Base-by-base conservation (phyloP, 176 grass and related monocot genomes). In the Tuctoria greenei region DNA sequence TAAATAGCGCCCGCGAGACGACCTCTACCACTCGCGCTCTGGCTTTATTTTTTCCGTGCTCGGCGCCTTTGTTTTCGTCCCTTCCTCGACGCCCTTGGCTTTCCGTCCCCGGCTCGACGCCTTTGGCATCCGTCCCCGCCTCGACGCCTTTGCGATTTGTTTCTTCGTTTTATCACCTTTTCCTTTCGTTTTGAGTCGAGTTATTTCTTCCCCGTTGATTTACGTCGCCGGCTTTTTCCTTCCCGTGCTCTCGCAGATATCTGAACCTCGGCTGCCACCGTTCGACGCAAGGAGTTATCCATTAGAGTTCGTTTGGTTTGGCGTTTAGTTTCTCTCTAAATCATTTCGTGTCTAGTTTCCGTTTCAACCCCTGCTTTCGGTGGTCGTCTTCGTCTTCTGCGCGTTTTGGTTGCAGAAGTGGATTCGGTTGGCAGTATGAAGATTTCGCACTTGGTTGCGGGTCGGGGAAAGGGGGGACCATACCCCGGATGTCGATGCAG, bases 201-300 rank as follows among this genome's bases (percentile, higher is more conserved):
- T 26, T 37, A 20, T 17, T 24, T 41, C 13, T 17, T 50, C 7
- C 4, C 15, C 64, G 11, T 60, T 66, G 71, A 81, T 81, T 46
- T 56, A n/a, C 17, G 12, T 23, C 28, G 50, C 57, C 24, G 15
- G 15, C 39, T 4, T 12, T 52, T 26, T 58, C 59, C 5, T 34
- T 65, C 15, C 10, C 49, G 25, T 68, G 26, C 10, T 17, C 10
- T 26, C 74, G 74, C 85, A 87, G 85, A 55, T 74, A 10, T 3
- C 20, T 10, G 54, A 26, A 10, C 5, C 54, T 11, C n/a, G 21
- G 54, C 9, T 3, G 55, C 23, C 21, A 4, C 55, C 55, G 10
- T 58, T 58, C 55, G 58, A 5, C 39, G 27, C 54, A 4, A 47
- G 64, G 38, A 31, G n/a, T 0, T 25, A 16, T 16, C 50, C 16